Evolutionary conservation across 2,329 filamentous ascomycete genomes (phyloP).

Genomic region (Fusarium poae): DNA sequence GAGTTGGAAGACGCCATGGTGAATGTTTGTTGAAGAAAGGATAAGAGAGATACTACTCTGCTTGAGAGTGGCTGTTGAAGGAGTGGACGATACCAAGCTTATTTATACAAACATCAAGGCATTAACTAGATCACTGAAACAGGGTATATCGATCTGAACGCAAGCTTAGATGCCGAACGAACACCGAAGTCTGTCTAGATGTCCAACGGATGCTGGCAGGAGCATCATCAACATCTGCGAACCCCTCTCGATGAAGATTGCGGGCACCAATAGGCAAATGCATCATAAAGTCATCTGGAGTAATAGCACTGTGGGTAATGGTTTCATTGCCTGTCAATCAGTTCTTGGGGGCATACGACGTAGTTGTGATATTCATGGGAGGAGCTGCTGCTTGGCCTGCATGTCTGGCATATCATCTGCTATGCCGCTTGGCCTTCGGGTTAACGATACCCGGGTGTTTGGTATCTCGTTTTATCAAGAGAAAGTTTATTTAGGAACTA

Average conservation of each 20-base stretch:
- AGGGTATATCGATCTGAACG: slow-evolving; percentile 7
- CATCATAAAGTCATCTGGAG: slow-evolving; percentile 34
- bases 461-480: not conserved
- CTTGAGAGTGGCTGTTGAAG: not conserved
- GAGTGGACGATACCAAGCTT: not conserved
- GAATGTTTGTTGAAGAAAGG: not conserved
- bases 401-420: slow-evolving; percentile 34
- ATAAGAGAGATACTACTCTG: not conserved
- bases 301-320: slow-evolving; percentile 27
- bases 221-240: slow-evolving; percentile 37
- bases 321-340: slow-evolving; percentile 36
- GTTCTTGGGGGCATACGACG: slow-evolving; percentile 12
- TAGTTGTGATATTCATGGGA: slow-evolving; percentile 2
- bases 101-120: slow-evolving; percentile 24
- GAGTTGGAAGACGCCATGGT: slow-evolving; percentile 41
- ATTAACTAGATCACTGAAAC: not conserved
- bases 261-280: slow-evolving; percentile 46
- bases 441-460: slow-evolving; percentile 20
- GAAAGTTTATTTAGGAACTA: not conserved
- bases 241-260: slow-evolving; percentile 39
- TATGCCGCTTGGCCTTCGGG: slow-evolving; percentile 23
- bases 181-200: slow-evolving; percentile 25
- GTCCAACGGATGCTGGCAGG: slow-evolving; percentile 29
- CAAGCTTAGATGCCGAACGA: slow-evolving; percentile 42
- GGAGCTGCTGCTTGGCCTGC: slow-evolving; percentile 28